Base-by-base conservation (phyloP, 129 eudicot species). In the Pseudognaphalium luteoalbum region DNA sequence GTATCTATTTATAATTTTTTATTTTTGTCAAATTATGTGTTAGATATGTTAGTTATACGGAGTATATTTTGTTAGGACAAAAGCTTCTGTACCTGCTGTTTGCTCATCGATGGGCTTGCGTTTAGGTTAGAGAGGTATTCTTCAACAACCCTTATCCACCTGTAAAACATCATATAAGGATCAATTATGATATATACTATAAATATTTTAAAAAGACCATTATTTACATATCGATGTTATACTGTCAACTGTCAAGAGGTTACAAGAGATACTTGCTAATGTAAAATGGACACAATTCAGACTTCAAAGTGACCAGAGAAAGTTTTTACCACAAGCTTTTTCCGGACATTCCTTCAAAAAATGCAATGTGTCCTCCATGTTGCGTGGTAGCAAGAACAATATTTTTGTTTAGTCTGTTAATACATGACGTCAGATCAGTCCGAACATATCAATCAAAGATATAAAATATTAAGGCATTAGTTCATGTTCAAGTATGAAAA, bases 81-180 rank as follows among this genome's bases (percentile, higher is more conserved):
- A 60, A 44, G 66, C 34, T 60, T 10, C 11, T 20, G 29, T 66
- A 87, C 98, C 98, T 85, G 87, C 68, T 78, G 80, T 84, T 85
- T 84, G 65, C 75, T 82, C 75, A 82, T 83, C 10, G 81, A 72
- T 34, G 84, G 69, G 77, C 93, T 94, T 42, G 89, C 85, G 50
- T 83, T 85, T 33, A 94, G 88, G 73, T 78, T 78, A 42, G 83
- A 73, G 32, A 91, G 81, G 73, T 72, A 95, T 81, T 95, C 99
- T 77, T 89, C 89, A 56, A 85, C 89, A 42, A 96, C 99, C 81
- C 96, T 87, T 9, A 91, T 92, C 99, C 99, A 95, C 99, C 97
- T 95, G 84, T 75, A 74, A 81, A 25, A 39, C 44, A 44, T 44
- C 62, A 71, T 33, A 39, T 12, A 47, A 5, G 7, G 52, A 37